Evolutionary conservation across 2,329 filamentous ascomycete species (phyloP).

Genomic region (Xylariales sp.): DNA sequence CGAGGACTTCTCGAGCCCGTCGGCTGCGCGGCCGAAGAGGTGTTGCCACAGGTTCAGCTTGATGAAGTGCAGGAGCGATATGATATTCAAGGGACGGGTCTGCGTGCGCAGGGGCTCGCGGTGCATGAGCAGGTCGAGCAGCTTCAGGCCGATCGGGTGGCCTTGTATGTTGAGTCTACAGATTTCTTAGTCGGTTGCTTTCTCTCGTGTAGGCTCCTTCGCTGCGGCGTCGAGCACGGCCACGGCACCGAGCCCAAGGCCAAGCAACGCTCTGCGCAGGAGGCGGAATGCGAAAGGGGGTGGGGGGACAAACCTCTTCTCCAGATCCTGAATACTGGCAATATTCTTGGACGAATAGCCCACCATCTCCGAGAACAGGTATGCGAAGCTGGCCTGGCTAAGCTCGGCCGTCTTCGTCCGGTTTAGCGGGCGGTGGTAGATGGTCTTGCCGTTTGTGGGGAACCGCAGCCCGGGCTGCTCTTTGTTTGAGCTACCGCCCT

Average conservation of each 20-base stretch:
- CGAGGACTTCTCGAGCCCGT: conserved; percentile 84
- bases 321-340: conserved; percentile 87
- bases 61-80: conserved; percentile 90
- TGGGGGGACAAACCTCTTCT: conserved; percentile 66
- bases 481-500: conserved; percentile 41
- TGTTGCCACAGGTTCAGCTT: conserved; percentile 88
- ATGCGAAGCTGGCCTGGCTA: conserved; percentile 90
- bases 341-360: conserved; percentile 88
- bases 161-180: conserved; percentile 83
- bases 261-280: too few species aligned
- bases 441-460: conserved; percentile 91
- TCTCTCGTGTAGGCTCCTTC: too few species aligned
- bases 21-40: conserved; percentile 85
- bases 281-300: neutral
- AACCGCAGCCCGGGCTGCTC: conserved; percentile 66
- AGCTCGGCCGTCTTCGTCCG: conserved; percentile 83
- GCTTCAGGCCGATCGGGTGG: conserved; percentile 87
- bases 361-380: conserved; percentile 95
- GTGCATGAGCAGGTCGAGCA: conserved; percentile 92
- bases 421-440: conserved; percentile 94
- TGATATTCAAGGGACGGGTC: conserved; percentile 78
- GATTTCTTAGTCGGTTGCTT: neutral
- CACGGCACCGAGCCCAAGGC: too few species aligned
- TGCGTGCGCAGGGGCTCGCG: conserved; percentile 67
- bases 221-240: too few species aligned